phyloP scores from a whole-genome alignment of 108 stramenopile species.

The Chaetoceros muelleri region DNA sequence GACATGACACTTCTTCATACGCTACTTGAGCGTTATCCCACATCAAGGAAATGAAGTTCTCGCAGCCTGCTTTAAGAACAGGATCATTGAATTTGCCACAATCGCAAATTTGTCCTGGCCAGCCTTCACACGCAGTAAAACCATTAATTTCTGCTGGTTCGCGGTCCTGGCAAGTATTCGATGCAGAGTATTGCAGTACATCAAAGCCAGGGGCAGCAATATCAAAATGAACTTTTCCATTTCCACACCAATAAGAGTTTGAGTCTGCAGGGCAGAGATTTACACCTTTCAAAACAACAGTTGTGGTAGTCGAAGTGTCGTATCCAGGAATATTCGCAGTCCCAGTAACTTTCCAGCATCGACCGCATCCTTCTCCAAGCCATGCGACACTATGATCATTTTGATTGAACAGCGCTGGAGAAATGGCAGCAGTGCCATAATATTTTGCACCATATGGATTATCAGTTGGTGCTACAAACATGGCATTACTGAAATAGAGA shows the following conservation, averaged over 20 bases:
- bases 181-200: conserved; percentile 6
- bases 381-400: conserved; percentile 4
- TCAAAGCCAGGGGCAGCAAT: conserved; percentile 42
- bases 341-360: conserved; percentile 33
- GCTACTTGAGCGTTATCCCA: conserved; percentile 31
- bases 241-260: conserved; percentile 5
- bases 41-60: conserved; percentile 25
- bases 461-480: conserved; percentile 28
- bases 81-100: conserved; percentile 18
- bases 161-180: conserved; percentile 2
- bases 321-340: conserved; percentile 14
- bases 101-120: conserved; percentile 16
- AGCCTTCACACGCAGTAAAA: conserved; percentile 12
- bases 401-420: conserved; percentile 21
- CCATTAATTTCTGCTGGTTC: conserved; percentile 13
- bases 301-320: conserved; percentile 8
- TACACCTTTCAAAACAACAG: conserved; percentile 28
- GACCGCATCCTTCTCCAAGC: conserved; percentile 29
- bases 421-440: conserved; percentile 34
- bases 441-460: conserved; percentile 27
- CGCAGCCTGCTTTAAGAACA: conserved; percentile 13
- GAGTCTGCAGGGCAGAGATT: conserved; percentile 29
- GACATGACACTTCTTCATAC: conserved; percentile 37
- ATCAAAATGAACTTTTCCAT: conserved; percentile 27
- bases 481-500: conserved; percentile 35